Evolutionary conservation across 2,329 filamentous ascomycete species (phyloP).

Genomic region (Alternaria atra): DNA sequence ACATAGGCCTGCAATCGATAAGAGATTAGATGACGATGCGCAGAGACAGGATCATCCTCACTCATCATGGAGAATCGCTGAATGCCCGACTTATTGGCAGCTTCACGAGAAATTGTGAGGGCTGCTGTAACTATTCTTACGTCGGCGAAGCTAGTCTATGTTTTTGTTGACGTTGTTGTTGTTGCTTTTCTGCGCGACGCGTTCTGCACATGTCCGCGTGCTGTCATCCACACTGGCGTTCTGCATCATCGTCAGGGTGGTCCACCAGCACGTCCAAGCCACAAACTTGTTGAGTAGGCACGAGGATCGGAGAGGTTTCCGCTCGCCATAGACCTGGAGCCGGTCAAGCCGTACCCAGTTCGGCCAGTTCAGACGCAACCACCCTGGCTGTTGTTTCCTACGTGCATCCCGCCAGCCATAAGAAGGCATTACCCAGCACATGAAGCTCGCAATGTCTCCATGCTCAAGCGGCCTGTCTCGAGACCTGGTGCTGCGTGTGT

Average conservation of each 20-base stretch:
- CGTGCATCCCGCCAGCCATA: slow-evolving; percentile 2
- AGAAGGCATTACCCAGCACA: slow-evolving; percentile 6
- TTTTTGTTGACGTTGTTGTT: slow-evolving; percentile 3
- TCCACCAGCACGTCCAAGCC: slow-evolving; percentile 3
- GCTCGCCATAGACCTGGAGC: slow-evolving; percentile 1
- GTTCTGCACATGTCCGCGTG: slow-evolving; percentile 9
- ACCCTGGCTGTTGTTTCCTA: not conserved
- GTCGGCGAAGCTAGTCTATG: not conserved
- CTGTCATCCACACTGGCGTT: slow-evolving; percentile 1
- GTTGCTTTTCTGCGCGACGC: slow-evolving; percentile 7
- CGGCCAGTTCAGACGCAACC: slow-evolving; percentile 15
- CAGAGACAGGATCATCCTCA: slow-evolving; percentile 7
- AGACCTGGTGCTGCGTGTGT: slow-evolving; percentile 18
- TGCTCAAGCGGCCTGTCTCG: slow-evolving; percentile 24
- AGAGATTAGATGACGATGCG: slow-evolving; percentile 2
- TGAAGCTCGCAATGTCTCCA: slow-evolving; percentile 29
- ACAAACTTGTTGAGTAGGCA: slow-evolving; percentile 3
- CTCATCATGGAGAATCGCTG: not conserved
- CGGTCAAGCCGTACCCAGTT: not conserved
- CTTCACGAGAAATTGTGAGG: slow-evolving; percentile 4
- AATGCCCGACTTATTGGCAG: not conserved
- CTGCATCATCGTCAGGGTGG: slow-evolving; percentile 8
- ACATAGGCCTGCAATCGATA: slow-evolving; percentile 20
- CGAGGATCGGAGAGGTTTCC: not conserved
- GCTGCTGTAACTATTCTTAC: slow-evolving; percentile 3